These are phyloP conservation scores for Diplodia mutila DNA, from an alignment of 2,329 filamentous ascomycete species.

Conservation along the genomic window DNA sequence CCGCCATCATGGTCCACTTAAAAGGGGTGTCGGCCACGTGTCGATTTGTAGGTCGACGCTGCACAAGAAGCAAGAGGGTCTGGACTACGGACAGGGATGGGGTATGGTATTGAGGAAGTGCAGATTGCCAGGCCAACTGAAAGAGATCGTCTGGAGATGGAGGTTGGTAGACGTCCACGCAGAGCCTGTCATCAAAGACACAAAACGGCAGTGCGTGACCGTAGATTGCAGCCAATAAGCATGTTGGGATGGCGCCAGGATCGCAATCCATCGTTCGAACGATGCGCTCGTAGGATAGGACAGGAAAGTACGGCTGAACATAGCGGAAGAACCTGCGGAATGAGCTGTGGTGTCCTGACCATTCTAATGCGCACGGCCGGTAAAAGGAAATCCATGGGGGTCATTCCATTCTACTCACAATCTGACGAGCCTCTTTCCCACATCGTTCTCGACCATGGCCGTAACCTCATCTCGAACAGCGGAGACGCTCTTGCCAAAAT, in stretches of 20 bases:
- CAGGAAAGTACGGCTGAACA: constrained; percentile 51
- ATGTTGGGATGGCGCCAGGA: constrained; percentile 42
- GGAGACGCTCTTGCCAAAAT: constrained; percentile 32
- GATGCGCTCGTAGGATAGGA: constrained; percentile 44
- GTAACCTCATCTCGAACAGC: constrained; percentile 37
- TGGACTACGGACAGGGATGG: constrained; percentile 38
- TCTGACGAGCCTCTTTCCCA: constrained; percentile 45
- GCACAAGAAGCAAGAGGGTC: constrained; percentile 38
- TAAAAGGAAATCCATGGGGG: not conserved
- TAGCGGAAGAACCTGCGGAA: constrained; percentile 43
- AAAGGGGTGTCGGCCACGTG: constrained; percentile 40
- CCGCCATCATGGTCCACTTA: constrained; percentile 41
- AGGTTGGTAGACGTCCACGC: constrained; percentile 39
- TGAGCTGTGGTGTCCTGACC: not conserved
- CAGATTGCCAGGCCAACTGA: constrained; percentile 38
- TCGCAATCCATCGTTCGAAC: constrained; percentile 35
- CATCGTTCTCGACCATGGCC: constrained; percentile 36
- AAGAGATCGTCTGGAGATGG: constrained; percentile 40
- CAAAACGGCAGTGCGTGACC: constrained; percentile 51
- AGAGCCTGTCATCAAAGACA: constrained; percentile 48
- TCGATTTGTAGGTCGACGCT: constrained; percentile 37
- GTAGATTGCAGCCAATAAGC: constrained; percentile 48
- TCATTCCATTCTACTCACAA: constrained; percentile 32
- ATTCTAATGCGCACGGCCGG: not conserved
- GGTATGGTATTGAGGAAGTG: constrained; percentile 36